Conservation (phyloP, 805 yeast species). For the Ogataea henricii region DNA sequence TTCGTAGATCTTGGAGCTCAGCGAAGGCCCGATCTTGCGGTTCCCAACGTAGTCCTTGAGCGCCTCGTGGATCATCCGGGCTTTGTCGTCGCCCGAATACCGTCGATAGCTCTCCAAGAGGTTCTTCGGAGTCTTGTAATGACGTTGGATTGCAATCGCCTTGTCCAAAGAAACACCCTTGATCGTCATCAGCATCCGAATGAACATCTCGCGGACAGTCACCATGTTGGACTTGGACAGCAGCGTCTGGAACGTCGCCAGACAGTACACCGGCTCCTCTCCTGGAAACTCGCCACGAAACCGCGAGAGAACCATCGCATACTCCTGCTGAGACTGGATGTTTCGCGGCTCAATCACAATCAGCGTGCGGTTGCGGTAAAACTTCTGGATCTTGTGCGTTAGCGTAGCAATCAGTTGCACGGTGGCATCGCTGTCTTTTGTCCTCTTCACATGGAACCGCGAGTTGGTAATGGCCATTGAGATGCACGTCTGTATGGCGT, state of each 20-base stretch:
- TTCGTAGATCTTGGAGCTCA: constrained; percentile 54
- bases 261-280: constrained; percentile 46
- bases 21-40: constrained; percentile 51
- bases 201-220: constrained; percentile 75
- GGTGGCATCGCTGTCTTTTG: constrained; percentile 75
- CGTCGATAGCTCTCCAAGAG: constrained; percentile 52
- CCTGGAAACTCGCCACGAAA: constrained; percentile 39
- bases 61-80: constrained; percentile 30
- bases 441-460: constrained; percentile 65
- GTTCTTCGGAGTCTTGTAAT: constrained; percentile 67
- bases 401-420: constrained; percentile 55
- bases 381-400: constrained; percentile 45
- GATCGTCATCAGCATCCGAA: constrained; percentile 75
- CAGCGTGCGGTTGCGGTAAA: constrained; percentile 41
- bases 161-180: constrained; percentile 84
- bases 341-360: constrained; percentile 54
- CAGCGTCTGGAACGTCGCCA: constrained; percentile 61
- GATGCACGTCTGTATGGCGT: constrained; percentile 75
- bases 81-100: constrained; percentile 32
- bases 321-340: constrained; percentile 53
- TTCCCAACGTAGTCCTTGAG: constrained; percentile 49
- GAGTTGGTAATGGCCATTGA: constrained; percentile 67
- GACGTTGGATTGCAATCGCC: constrained; percentile 73
- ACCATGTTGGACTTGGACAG: constrained; percentile 69
- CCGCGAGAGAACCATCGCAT: constrained; percentile 39